Evolutionary conservation across 2,329 filamentous ascomycete genomes (phyloP).

Genomic region (Clarireedia paspali): DNA sequence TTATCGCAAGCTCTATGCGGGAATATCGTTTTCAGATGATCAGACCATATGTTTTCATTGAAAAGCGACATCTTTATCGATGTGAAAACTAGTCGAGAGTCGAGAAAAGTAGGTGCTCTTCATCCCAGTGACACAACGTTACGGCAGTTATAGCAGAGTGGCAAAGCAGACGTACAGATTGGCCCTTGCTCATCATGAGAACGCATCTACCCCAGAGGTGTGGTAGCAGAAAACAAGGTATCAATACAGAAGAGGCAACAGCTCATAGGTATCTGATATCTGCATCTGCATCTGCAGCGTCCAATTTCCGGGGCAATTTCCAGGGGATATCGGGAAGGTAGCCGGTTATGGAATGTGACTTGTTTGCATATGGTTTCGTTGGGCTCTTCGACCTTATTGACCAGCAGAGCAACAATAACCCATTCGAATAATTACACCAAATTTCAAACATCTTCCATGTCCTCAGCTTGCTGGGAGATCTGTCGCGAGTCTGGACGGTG

Average conservation of each 20-base stretch:
- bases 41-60: too few species aligned
- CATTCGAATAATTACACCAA: too few species aligned
- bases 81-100: too few species aligned
- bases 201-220: neutral
- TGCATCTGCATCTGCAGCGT: neutral
- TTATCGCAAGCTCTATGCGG: neutral
- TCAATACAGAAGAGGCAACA: conserved; percentile 1
- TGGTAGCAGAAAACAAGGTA: neutral
- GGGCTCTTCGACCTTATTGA: too few species aligned
- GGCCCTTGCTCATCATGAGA: neutral
- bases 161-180: neutral
- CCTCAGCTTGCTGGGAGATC: too few species aligned
- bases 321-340: neutral
- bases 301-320: neutral
- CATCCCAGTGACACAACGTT: too few species aligned
- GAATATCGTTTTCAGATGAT: neutral
- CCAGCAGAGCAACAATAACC: too few species aligned
- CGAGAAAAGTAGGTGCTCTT: too few species aligned
- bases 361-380: neutral
- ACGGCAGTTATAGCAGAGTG: neutral
- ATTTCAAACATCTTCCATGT: too few species aligned
- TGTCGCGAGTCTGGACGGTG: too few species aligned
- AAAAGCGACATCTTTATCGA: too few species aligned
- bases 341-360: neutral
- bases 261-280: neutral